Conservation (phyloP, 2,329 filamentous ascomycete species). For the Alternaria gaisen region DNA sequence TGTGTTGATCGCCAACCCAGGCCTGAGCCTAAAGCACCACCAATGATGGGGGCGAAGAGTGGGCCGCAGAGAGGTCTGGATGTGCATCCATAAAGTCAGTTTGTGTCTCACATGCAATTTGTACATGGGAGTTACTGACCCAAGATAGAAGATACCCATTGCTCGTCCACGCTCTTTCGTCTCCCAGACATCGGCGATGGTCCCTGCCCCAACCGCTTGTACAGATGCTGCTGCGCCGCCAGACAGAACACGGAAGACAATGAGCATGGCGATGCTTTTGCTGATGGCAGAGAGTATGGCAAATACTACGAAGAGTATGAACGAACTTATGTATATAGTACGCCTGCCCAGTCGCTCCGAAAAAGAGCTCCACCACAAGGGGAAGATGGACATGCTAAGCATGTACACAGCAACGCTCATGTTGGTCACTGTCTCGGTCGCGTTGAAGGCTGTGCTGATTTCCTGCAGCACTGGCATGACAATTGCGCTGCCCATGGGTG, state of each 20-base stretch:
- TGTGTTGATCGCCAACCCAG: constrained; percentile 52
- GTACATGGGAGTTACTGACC: constrained; percentile 9
- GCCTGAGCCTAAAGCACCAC: constrained; percentile 44
- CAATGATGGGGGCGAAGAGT: constrained; percentile 51
- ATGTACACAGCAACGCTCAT: constrained; percentile 54
- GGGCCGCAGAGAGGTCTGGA: constrained; percentile 47
- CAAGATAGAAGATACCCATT: constrained; percentile 53
- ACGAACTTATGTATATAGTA: constrained; percentile 50
- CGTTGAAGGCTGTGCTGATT: constrained; percentile 43
- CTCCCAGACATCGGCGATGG: constrained; percentile 52
- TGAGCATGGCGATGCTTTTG: constrained; percentile 50
- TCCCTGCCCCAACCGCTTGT: constrained; percentile 51
- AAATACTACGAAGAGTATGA: constrained; percentile 46
- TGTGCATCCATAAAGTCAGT: background rate
- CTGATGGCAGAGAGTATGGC: constrained; percentile 46
- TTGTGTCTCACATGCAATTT: background rate
- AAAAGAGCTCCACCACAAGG: constrained; percentile 53
- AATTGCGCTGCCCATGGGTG: constrained; percentile 84
- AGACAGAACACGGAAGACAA: constrained; percentile 47
- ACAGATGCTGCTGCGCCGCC: constrained; percentile 51
- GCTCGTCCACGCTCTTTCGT: constrained; percentile 48
- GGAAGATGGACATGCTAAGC: constrained; percentile 54
- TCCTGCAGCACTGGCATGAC: constrained; percentile 67
- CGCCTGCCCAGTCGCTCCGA: constrained; percentile 48
- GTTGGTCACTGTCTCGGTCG: constrained; percentile 48